Evolutionary conservation across 257 asterid genomes (phyloP), one percentile per base, ranked within the genome.

Genomic region (Thymus quinquecostatus): DNA sequence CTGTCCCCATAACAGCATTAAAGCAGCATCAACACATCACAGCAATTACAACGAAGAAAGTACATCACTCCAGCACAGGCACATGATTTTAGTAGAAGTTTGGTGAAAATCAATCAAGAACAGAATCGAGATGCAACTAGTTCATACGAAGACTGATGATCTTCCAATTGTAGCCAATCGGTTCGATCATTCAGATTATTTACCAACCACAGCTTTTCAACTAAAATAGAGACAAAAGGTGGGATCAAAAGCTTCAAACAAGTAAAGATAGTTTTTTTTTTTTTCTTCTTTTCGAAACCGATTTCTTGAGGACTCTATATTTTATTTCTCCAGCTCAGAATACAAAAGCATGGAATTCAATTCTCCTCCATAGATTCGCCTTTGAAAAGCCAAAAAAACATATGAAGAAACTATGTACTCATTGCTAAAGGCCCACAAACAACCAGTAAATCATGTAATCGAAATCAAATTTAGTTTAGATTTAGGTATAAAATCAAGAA

Each of bases 361-460:
- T 34, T 10, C 45, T 60, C 6, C 59, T 59, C 55, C n/a, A 41
- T 32, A 38, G 48, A 33, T 48, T 56, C 44, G 5, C 43, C 33
- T 40, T 57, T 6, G 1, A 43, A 60, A 67, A 32, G 32, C 62
- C 77, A 10, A 60, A 56, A 56, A 71, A 10, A 48, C 7, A 8
- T 49, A 50, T 7, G 6, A 38, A 5, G 3, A 38, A 38, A 38
- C 6, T 5, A 44, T 54, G 68, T 28, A 54, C 49, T 14, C 36
- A 40, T 27, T 53, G 59, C 40, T 55, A 38, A 40, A 62, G 40
- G 63, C 75, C 64, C 75, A 59, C n/a, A 51, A 71, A 44, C 38
- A 30, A 14, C 56, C 58, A 38, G 66, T 45, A 44, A 7, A 32
- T 66, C 44, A 36, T 34, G 41, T 6, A 55, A 57, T 43, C 55